Base-by-base conservation (phyloP, 2,329 filamentous ascomycete species). In the Nigrograna mackinnonii region DNA sequence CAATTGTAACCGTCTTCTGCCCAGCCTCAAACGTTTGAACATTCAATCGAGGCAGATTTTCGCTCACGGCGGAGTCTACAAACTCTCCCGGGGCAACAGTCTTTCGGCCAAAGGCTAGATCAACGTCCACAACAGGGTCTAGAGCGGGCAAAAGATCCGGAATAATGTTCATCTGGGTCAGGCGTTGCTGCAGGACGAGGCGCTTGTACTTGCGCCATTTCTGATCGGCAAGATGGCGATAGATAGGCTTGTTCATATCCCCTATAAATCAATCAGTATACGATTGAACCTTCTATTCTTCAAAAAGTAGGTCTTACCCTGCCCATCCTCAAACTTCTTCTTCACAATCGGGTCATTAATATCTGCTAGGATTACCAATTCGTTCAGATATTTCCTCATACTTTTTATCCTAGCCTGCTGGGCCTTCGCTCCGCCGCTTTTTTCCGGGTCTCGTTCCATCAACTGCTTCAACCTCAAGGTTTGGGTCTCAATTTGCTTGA, bases 201-300 rank as follows among this genome's bases (percentile, higher is more conserved):
- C 86, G 83, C 64, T 90, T 86, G 74, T 94, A 91, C 51, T 83
- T 78, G 56, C 86, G 84, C 94, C 94, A 99, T 75, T 95, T 91
- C 58, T 80, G 76, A 63, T 96, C 82, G 47, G 92, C 89, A 37
- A 97, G 85, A 69, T 88, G 82, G 52, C 92, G 88, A 76, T 99
- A 99, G 64, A 99, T 91, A 50, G 92, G 92, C 70, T 95, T 95
- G 75, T 83, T 86, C 90, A 97, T 92, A 70, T 97, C 91, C 52
- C 87, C 91, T 96, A 53, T 5, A 17, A 5, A 26, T n/a, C 4
- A 35, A 50, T 55, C 18, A 53, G 37, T 39, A 22, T 12, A 13
- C 13, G 6, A 17, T 6, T 20, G 13, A 22, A 17, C 31, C 9
- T 13, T 11, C 2, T 17, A 7, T 12, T 36, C 13, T 12, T 36